Conservation (phyloP, 129 eudicot species). For the Centaurea solstitialis region DNA sequence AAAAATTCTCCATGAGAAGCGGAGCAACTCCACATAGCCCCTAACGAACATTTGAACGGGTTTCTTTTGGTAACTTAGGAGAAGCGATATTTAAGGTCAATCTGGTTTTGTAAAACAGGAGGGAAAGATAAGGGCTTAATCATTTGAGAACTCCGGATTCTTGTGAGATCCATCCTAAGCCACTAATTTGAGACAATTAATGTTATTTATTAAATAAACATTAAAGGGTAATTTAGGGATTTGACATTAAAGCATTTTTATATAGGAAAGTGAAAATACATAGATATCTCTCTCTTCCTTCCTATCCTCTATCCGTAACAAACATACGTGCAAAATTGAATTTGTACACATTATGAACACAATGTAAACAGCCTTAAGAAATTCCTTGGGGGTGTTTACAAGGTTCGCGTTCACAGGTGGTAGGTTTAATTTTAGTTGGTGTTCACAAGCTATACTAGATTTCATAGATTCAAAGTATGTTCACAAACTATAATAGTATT, state of each 20-base stretch:
- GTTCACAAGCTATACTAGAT: background rate
- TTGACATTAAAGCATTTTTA: background rate
- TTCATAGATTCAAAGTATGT: background rate
- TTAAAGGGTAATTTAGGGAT: background rate
- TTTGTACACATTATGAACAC: background rate
- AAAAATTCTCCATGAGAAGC: background rate
- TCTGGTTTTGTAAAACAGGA: background rate
- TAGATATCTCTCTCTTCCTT: background rate
- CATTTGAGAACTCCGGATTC: background rate
- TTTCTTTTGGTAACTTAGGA: slow-evolving; percentile 14
- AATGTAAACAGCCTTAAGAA: background rate
- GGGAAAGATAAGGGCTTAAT: background rate
- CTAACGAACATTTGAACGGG: background rate
- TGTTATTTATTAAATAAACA: background rate
- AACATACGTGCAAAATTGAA: background rate
- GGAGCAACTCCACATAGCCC: slow-evolving; percentile 7
- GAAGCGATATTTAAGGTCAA: slow-evolving; percentile 1
- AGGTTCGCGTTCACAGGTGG: background rate
- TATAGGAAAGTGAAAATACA: background rate
- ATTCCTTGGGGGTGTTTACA: background rate
- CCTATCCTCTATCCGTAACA: background rate
- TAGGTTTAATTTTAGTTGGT: background rate
- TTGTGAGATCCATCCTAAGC: background rate
- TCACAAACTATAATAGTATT: background rate
- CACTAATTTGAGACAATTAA: background rate